Evolutionary conservation across 2,329 filamentous ascomycete species (phyloP).

Genomic region (Aspergillus awamori): DNA sequence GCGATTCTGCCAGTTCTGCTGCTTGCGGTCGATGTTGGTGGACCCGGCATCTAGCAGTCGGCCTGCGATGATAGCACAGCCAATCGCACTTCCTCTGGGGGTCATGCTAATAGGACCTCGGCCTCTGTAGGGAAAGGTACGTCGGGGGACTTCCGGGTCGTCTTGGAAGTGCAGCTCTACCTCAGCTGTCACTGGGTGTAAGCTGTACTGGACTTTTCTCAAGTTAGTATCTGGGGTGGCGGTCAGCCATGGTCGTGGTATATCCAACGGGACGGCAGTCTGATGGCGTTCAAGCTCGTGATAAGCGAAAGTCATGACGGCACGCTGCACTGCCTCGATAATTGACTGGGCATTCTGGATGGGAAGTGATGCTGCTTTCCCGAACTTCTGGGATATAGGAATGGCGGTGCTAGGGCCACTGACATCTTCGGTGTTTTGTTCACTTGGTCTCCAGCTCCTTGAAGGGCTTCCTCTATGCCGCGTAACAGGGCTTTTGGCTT

Average conservation of each 20-base stretch:
- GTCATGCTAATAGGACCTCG: slow-evolving; percentile 34
- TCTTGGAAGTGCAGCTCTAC: slow-evolving; percentile 21
- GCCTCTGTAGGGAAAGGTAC: slow-evolving; percentile 26
- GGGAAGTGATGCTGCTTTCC: no score
- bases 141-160: background rate
- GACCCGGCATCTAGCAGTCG: slow-evolving; percentile 41
- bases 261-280: slow-evolving; percentile 18
- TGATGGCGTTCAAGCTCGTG: slow-evolving; percentile 35
- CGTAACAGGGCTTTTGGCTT: no score
- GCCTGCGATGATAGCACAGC: slow-evolving; percentile 39
- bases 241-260: slow-evolving; percentile 12
- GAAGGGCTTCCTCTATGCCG: no score
- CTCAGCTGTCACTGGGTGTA: slow-evolving; percentile 17
- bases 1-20: slow-evolving; percentile 15
- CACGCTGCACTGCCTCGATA: slow-evolving; percentile 28
- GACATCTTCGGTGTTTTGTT: no score
- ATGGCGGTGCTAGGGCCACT: no score
- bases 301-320: slow-evolving; percentile 33
- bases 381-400: no score
- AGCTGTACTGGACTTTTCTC: slow-evolving; percentile 20
- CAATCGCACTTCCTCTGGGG: slow-evolving; percentile 30
- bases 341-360: background rate
- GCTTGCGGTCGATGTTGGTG: slow-evolving; percentile 34
- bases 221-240: slow-evolving; percentile 22
- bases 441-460: no score